Evolutionary conservation across 306 rosid species (phyloP).

Genomic region (Cucumis cinereus): DNA sequence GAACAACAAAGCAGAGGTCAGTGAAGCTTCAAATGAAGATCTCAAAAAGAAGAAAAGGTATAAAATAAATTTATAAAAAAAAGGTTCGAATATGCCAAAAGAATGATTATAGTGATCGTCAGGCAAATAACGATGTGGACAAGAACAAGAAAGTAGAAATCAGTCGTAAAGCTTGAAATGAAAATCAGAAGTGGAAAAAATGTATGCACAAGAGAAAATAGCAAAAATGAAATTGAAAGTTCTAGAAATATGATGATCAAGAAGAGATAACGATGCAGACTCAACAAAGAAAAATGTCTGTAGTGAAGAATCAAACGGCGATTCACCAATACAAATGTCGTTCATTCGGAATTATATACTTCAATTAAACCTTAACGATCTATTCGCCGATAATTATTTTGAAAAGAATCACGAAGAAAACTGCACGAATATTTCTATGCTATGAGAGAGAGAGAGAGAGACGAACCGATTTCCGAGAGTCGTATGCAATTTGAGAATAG

Average conservation of each 20-base stretch:
- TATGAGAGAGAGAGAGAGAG: background rate
- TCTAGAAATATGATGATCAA: background rate
- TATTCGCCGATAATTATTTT: background rate
- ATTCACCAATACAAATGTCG: background rate
- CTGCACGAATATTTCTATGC: background rate
- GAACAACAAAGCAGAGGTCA: background rate
- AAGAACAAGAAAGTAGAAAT: background rate
- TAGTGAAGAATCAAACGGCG: background rate
- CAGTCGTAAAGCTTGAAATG: background rate
- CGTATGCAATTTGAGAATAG: constrained; percentile 62
- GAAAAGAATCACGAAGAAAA: background rate
- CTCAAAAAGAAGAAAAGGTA: background rate
- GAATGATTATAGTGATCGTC: background rate
- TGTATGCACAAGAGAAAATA: background rate
- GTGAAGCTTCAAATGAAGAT: background rate
- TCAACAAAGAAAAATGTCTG: background rate
- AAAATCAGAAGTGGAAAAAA: background rate
- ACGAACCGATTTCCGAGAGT: constrained; percentile 66
- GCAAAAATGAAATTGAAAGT: background rate
- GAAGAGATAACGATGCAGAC: background rate
- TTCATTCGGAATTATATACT: background rate
- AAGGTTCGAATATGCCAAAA: background rate
- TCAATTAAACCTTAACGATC: background rate
- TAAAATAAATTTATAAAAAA: background rate
- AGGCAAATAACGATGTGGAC: background rate